These are phyloP conservation scores for Cicer yamashitae DNA, from an alignment of 306 rosid species.

Conservation along the genomic window DNA sequence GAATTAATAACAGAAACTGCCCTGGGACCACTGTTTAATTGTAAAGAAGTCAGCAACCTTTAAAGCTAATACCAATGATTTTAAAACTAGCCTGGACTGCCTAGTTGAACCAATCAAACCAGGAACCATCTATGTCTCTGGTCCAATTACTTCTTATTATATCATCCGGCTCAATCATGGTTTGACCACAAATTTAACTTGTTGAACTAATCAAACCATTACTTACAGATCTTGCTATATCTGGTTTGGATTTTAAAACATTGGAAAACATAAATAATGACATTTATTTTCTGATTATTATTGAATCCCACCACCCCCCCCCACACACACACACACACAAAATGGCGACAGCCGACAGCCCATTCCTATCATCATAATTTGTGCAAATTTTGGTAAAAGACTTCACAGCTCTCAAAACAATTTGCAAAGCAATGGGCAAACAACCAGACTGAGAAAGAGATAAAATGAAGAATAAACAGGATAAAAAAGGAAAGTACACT, in stretches of 20 bases:
- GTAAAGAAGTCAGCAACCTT: constrained; percentile 34
- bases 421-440: not conserved
- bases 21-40: constrained; percentile 79
- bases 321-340: no score
- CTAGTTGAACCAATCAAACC: constrained; percentile 7
- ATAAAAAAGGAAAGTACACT: not conserved
- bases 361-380: not conserved
- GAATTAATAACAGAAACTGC: constrained; percentile 86
- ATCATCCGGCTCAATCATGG: not conserved
- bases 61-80: constrained; percentile 6
- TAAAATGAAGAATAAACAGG: constrained; percentile 19
- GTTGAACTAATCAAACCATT: constrained; percentile 28
- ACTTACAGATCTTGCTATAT: not conserved
- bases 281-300: constrained; percentile 1
- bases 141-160: not conserved
- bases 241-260: not conserved
- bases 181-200: not conserved
- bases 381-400: constrained; percentile 1
- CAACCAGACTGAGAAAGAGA: not conserved
- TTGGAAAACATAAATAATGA: constrained; percentile 19
- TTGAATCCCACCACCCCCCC: not conserved
- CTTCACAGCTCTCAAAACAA: constrained; percentile 4
- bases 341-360: no score
- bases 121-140: not conserved
- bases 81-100: not conserved